Conservation (phyloP, 176 grass and related monocot genomes). For the Dendrocalamus sinicus region DNA sequence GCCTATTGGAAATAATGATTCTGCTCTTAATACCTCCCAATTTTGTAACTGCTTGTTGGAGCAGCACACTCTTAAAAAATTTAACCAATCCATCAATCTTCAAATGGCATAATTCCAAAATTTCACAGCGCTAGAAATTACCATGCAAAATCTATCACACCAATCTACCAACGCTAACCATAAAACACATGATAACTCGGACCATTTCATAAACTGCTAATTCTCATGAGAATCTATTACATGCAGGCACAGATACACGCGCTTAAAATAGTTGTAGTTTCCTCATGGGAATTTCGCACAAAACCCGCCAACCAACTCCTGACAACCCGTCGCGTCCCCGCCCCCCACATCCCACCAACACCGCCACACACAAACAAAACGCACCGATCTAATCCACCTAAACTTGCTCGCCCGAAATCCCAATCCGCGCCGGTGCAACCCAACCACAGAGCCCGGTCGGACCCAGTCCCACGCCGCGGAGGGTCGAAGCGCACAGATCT, state of each 20-base stretch:
- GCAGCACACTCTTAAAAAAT: background rate
- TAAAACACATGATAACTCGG: background rate
- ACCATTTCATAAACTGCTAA: background rate
- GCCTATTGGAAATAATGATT: background rate
- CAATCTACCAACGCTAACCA: background rate
- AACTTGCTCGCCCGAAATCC: background rate
- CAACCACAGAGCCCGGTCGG: constrained; percentile 4
- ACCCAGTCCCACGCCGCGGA: background rate
- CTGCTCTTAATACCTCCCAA: background rate
- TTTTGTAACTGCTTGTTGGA: background rate
- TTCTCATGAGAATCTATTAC: background rate
- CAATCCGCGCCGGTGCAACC: background rate
- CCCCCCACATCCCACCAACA: background rate
- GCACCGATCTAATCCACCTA: constrained; percentile 25
- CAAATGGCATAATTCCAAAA: background rate
- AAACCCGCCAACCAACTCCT: background rate
- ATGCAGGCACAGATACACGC: background rate
- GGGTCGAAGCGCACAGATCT: constrained; percentile 35
- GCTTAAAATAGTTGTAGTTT: background rate
- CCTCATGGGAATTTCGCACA: background rate
- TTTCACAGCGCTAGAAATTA: background rate
- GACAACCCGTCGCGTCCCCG: background rate
- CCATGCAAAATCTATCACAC: background rate
- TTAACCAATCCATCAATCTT: background rate
- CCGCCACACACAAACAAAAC: background rate